These are phyloP conservation scores for Trichomonascus vanleenenianus DNA, from an alignment of 805 yeast genomes.

Conservation along the genomic window DNA sequence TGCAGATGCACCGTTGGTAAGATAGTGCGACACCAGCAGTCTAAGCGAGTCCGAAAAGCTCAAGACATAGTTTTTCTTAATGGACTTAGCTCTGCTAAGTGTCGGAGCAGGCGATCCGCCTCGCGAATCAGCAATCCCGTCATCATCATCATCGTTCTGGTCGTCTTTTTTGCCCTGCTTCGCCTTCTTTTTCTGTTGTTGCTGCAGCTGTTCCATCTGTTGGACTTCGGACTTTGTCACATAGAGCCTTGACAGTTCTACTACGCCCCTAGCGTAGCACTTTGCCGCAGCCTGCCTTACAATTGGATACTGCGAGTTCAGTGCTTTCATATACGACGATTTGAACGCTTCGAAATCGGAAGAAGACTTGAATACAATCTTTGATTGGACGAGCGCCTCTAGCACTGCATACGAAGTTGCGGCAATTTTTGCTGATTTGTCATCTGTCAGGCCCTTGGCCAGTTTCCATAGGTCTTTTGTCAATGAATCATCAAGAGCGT, in stretches of 20 bases:
- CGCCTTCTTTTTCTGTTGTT: conserved; percentile 3
- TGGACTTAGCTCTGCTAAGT: conserved; percentile 9
- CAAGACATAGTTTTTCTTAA: conserved; percentile 13
- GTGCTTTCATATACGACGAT: conserved; percentile 18
- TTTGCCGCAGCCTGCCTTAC: conserved; percentile 26
- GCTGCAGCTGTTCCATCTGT: conserved; percentile 1
- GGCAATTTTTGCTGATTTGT: conserved; percentile 24
- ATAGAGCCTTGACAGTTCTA: conserved; percentile 11
- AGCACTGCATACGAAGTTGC: conserved; percentile 26
- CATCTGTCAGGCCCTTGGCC: conserved; percentile 22
- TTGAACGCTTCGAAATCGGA: conserved; percentile 25
- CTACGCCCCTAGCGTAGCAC: conserved; percentile 23
- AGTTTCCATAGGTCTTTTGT: conserved; percentile 27
- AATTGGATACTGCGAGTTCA: conserved; percentile 16
- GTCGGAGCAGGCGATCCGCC: conserved; percentile 8
- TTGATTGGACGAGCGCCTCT: conserved; percentile 17
- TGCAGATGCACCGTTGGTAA: conserved; percentile 11
- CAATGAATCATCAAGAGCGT: conserved; percentile 26
- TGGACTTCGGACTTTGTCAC: conserved; percentile 9
- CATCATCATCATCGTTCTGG: conserved; percentile 15
- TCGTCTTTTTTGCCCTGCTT: conserved; percentile 7
- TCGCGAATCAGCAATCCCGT: conserved; percentile 4
- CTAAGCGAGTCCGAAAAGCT: conserved; percentile 19
- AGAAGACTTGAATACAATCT: conserved; percentile 17
- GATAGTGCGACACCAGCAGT: conserved; percentile 16